Evolutionary conservation across 345 rosid species (phyloP).

Genomic region (Draba incana): DNA sequence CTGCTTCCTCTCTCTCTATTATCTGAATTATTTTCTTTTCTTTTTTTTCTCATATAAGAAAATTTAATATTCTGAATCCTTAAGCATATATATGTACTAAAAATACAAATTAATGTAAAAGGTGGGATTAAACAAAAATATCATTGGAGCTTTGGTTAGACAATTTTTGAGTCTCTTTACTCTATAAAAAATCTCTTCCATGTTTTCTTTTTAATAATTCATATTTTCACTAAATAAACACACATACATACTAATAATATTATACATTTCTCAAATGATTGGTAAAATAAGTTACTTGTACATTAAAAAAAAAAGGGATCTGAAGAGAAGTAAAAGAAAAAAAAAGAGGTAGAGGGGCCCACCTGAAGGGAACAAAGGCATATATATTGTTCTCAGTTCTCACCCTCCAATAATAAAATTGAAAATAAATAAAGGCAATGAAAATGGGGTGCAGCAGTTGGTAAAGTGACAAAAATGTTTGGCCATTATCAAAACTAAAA

Average conservation of each 20-base stretch:
- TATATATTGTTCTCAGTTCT: conserved; percentile 32
- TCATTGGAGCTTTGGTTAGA: too few species aligned
- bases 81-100: conserved; percentile 15
- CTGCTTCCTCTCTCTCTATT: conserved; percentile 50
- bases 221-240: too few species aligned
- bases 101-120: too few species aligned
- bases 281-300: conserved; percentile 11
- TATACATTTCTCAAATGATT: conserved; percentile 18
- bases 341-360: conserved; percentile 19
- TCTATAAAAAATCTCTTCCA: background rate
- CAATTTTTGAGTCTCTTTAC: background rate
- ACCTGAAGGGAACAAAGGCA: conserved; percentile 19
- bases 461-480: conserved; percentile 40
- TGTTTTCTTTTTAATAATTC: background rate
- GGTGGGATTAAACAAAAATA: too few species aligned
- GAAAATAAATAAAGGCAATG: conserved; percentile 16
- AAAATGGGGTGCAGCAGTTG: conserved; percentile 32
- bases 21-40: conserved; percentile 42
- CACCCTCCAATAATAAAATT: conserved; percentile 39
- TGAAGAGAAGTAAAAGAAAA: background rate
- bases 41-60: conserved; percentile 4
- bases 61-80: background rate
- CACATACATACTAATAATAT: too few species aligned
- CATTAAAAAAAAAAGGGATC: background rate
- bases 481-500: conserved; percentile 35